Evolutionary conservation across 345 rosid species (phyloP).

Genomic region (Eucalyptus albens): DNA sequence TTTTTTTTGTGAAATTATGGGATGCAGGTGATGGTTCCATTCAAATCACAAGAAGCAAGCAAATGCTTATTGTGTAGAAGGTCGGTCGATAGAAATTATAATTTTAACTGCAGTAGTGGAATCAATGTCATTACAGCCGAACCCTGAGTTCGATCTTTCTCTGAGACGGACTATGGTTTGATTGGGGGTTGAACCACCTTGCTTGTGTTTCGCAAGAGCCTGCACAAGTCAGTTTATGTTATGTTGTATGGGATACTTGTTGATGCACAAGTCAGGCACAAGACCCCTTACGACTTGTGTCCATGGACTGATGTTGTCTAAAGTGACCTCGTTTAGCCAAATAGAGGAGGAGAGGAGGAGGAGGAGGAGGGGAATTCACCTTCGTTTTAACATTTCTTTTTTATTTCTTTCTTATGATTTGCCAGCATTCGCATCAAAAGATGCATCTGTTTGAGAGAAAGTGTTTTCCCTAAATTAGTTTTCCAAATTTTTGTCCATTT

Average conservation of each 20-base stretch:
- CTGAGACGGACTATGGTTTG: too few relatives aligned
- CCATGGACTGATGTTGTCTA: background rate
- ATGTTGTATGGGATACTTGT: background rate
- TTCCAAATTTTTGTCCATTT: too few relatives aligned
- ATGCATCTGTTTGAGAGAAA: too few relatives aligned
- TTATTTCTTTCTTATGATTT: background rate
- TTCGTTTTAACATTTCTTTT: background rate
- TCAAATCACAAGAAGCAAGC: too few relatives aligned
- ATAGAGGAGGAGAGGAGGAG: background rate
- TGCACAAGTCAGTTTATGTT: background rate
- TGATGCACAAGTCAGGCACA: background rate
- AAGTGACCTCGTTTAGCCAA: background rate
- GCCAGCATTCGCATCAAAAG: background rate
- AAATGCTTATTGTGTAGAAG: too few relatives aligned
- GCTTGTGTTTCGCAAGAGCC: background rate
- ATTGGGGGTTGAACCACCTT: background rate
- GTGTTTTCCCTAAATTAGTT: too few relatives aligned
- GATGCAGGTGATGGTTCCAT: too few relatives aligned
- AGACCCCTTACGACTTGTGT: background rate
- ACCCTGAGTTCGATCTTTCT: background rate
- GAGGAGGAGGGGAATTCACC: background rate
- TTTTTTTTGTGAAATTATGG: accelerated
- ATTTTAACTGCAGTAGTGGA: too few relatives aligned
- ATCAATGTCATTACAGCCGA: too few relatives aligned
- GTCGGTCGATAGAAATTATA: too few relatives aligned